Evolutionary conservation across 257 asterid genomes (phyloP).

Genomic region (Misopates orontium): DNA sequence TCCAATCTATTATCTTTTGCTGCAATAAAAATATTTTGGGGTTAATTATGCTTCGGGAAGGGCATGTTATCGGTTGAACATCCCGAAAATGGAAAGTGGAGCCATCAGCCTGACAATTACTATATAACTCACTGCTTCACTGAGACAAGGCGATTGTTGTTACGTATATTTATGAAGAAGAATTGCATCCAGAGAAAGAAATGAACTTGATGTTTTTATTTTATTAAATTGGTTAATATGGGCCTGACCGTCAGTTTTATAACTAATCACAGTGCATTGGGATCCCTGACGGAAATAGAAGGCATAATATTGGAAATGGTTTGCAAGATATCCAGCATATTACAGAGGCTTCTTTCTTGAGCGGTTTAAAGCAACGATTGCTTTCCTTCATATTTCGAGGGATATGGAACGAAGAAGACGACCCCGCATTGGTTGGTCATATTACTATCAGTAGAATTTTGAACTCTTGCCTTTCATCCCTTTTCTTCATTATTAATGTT

Average conservation of each 20-base stretch:
- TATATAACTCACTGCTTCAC: neutral
- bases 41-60: neutral
- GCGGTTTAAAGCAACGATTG: conserved; percentile 89
- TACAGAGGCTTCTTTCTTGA: conserved; percentile 60
- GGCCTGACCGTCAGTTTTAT: conserved; percentile 28
- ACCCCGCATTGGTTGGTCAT: conserved; percentile 67
- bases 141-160: neutral
- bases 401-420: conserved; percentile 90
- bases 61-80: neutral
- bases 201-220: conserved; percentile 20
- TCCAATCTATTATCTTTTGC: neutral
- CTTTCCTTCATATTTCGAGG: conserved; percentile 91
- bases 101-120: neutral
- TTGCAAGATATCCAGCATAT: conserved; percentile 37
- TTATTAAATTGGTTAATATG: conserved; percentile 5
- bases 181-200: neutral
- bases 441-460: conserved; percentile 10
- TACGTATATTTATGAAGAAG: neutral
- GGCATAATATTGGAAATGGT: conserved; percentile 46
- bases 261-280: conserved; percentile 38
- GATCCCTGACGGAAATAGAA: conserved; percentile 47
- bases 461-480: neutral
- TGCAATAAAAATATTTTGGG: neutral
- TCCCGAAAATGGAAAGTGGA: neutral
- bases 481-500: neutral